These are phyloP conservation scores for Chrysosporium queenslandicum DNA, from an alignment of 2,329 filamentous ascomycete genomes.

Conservation along the genomic window DNA sequence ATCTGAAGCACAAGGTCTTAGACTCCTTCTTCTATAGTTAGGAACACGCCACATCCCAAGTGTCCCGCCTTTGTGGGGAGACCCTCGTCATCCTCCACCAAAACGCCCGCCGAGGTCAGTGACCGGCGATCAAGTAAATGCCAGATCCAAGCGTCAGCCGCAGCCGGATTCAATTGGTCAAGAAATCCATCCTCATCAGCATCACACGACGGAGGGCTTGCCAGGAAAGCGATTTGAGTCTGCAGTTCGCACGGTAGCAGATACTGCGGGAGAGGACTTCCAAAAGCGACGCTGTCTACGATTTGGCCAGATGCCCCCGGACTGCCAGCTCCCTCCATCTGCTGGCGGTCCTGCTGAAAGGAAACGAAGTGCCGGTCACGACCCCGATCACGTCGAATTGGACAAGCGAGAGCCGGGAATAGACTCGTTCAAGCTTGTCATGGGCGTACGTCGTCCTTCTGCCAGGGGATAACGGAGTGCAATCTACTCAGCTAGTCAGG, in stretches of 20 bases:
- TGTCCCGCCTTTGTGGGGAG: conserved; percentile 3
- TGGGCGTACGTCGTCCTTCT: not conserved
- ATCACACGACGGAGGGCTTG: not conserved
- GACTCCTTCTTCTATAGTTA: not conserved
- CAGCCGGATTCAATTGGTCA: not conserved
- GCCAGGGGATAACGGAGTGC: not conserved
- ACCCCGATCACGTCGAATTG: not conserved
- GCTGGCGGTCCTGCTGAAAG: too few species aligned
- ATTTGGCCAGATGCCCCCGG: too few species aligned
- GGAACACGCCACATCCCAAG: not conserved
- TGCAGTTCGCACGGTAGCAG: not conserved
- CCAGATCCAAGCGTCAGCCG: not conserved
- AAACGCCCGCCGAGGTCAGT: not conserved
- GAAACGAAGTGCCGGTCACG: too few species aligned
- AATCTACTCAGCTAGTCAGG: too few species aligned
- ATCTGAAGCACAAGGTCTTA: not conserved
- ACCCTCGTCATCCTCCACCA: conserved; percentile 8
- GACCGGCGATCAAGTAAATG: not conserved
- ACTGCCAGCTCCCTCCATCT: too few species aligned
- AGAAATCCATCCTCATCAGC: not conserved
- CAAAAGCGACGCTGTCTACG: too few species aligned
- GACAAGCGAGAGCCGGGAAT: not conserved
- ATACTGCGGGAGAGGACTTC: too few species aligned
- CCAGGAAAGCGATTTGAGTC: not conserved
- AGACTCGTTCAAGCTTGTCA: not conserved